Percentiles rank a stretch among this genome's conserved stretches.
phyloP scores from a whole-genome alignment of 768 basidiomycete genomes.

The Lenzites betulinus region DNA sequence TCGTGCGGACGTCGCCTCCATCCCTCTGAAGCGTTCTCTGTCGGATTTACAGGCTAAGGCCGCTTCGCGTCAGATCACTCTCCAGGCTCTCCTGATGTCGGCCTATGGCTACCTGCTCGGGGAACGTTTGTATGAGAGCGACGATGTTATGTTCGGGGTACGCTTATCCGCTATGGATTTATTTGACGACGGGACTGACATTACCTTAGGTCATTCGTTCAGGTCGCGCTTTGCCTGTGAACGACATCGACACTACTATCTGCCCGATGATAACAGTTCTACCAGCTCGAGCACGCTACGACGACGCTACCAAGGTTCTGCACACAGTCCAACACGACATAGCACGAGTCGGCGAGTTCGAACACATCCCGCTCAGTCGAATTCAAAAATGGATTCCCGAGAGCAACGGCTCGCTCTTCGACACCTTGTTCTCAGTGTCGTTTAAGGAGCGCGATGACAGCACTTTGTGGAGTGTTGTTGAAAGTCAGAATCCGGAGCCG shows the following conservation, averaged over 20 bases:
- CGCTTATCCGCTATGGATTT: constrained; percentile 7
- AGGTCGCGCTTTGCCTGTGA: constrained; percentile 32
- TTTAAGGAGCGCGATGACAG: constrained; percentile 28
- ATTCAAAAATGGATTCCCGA: constrained; percentile 34
- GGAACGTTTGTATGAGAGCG: constrained; percentile 23
- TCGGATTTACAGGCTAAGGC: constrained; percentile 26
- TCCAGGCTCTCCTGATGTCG: constrained; percentile 35
- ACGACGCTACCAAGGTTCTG: constrained; percentile 17
- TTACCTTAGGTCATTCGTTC: constrained; percentile 34
- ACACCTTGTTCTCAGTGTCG: constrained; percentile 35
- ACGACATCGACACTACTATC: constrained; percentile 27
- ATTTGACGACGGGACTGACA: background rate
- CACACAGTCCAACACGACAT: constrained; percentile 32
- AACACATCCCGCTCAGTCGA: constrained; percentile 33
- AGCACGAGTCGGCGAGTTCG: constrained; percentile 31
- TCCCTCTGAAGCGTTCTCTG: constrained; percentile 18
- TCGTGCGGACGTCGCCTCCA: constrained; percentile 9
- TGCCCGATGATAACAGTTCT: constrained; percentile 34
- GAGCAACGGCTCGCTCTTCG: constrained; percentile 28
- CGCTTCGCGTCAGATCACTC: constrained; percentile 30
- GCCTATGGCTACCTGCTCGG: constrained; percentile 34
- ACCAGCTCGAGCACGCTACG: constrained; percentile 30
- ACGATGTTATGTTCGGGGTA: constrained; percentile 38
- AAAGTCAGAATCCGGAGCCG: constrained; percentile 35
- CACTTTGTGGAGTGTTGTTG: constrained; percentile 28